These are phyloP conservation scores for Pleurotus pulmonarius DNA, from an alignment of 768 basidiomycete species.

Conservation along the genomic window DNA sequence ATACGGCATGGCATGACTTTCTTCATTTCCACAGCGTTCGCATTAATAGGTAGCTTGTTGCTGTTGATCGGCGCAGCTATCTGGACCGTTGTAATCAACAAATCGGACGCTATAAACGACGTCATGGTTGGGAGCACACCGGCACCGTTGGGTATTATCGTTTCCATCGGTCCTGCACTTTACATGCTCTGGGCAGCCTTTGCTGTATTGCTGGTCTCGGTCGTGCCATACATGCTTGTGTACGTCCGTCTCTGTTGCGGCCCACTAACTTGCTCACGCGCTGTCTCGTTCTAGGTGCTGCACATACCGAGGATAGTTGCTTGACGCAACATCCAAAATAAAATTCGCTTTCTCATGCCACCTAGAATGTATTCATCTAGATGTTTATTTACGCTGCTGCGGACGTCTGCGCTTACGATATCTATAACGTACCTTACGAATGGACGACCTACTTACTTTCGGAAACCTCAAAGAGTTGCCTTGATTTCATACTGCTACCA, in stretches of 20 bases:
- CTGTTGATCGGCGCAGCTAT: slow-evolving; percentile 68
- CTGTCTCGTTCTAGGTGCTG: slow-evolving; percentile 51
- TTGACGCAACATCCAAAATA: neutral
- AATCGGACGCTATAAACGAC: slow-evolving; percentile 55
- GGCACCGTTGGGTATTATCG: slow-evolving; percentile 55
- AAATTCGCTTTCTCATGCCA: neutral
- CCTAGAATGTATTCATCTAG: slow-evolving; percentile 4
- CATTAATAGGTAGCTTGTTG: slow-evolving; percentile 56
- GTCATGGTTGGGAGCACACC: slow-evolving; percentile 35
- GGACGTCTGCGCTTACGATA: slow-evolving; percentile 1
- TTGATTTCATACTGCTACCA: too few species aligned
- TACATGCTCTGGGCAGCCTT: slow-evolving; percentile 75
- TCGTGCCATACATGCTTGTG: slow-evolving; percentile 78
- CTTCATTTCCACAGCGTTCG: slow-evolving; percentile 60
- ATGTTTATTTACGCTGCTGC: neutral
- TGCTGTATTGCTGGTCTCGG: slow-evolving; percentile 58
- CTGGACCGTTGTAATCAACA: slow-evolving; percentile 75
- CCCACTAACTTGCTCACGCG: neutral
- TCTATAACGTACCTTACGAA: slow-evolving; percentile 3
- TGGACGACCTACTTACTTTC: too few species aligned
- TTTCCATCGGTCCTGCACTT: slow-evolving; percentile 59
- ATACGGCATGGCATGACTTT: slow-evolving; percentile 63
- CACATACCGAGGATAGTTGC: slow-evolving; percentile 67
- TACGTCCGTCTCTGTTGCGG: slow-evolving; percentile 27
- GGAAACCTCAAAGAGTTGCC: too few species aligned